A percentile compares a stretch with the other conserved stretches of the same genome.
Evolutionary conservation across 805 yeast species (phyloP).

Genomic region (Starmerella apicola): DNA sequence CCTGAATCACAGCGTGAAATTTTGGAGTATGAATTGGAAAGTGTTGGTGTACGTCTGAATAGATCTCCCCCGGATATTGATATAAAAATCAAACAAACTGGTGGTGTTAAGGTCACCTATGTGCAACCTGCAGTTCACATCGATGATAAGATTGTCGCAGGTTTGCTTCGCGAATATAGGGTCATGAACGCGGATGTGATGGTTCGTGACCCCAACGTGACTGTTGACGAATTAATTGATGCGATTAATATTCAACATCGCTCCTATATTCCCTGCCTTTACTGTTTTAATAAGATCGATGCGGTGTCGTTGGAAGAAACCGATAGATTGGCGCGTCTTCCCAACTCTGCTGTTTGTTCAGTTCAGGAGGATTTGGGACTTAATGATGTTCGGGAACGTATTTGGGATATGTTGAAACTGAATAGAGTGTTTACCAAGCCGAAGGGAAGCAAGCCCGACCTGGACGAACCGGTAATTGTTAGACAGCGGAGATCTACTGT

Average conservation of each 20-base stretch:
- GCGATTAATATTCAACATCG: constrained; percentile 78
- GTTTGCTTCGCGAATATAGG: constrained; percentile 72
- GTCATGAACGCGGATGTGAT: constrained; percentile 89
- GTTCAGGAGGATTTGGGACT: constrained; percentile 82
- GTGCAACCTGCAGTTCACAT: constrained; percentile 71
- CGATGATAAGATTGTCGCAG: constrained; percentile 66
- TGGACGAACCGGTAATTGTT: constrained; percentile 83
- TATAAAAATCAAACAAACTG: constrained; percentile 69
- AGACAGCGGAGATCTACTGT: constrained; percentile 60
- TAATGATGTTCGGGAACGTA: constrained; percentile 78
- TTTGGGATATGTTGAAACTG: constrained; percentile 78
- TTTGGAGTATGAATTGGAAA: constrained; percentile 77
- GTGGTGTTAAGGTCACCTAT: constrained; percentile 78
- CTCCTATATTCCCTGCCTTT: constrained; percentile 79
- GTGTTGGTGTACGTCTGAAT: constrained; percentile 86
- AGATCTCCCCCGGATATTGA: constrained; percentile 69
- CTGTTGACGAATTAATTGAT: constrained; percentile 89
- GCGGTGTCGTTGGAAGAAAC: constrained; percentile 91
- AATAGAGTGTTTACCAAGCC: constrained; percentile 73
- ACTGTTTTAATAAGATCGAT: constrained; percentile 90
- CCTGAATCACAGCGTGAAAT: constrained; percentile 79
- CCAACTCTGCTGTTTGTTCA: constrained; percentile 87
- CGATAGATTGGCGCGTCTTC: constrained; percentile 81
- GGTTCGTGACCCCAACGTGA: constrained; percentile 74
- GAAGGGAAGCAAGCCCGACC: constrained; percentile 70